Conservation (phyloP, 1,284 basidiomycete genomes). For the Cryptococcus sp. region DNA sequence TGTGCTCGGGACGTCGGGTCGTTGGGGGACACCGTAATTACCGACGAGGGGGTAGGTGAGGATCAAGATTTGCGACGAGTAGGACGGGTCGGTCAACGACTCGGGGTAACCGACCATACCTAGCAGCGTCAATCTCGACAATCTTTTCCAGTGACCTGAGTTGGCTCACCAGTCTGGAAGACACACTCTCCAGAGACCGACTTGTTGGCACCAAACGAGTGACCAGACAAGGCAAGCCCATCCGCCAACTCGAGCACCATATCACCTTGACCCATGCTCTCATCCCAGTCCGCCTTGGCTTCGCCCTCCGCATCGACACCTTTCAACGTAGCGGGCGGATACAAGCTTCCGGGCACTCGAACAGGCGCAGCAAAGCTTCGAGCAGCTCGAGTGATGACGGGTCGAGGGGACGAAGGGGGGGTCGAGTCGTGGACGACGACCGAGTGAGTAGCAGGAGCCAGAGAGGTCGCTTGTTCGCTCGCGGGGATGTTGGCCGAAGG, state of each 20-base stretch:
- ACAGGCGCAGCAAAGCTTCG: constrained; percentile 17
- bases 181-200: constrained; percentile 97
- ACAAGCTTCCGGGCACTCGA: constrained; percentile 32
- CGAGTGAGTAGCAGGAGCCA: constrained; percentile 7
- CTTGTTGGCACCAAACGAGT: constrained; percentile 91
- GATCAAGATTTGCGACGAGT: constrained; percentile 96
- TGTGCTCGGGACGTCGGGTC: constrained; percentile 50
- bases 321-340: constrained; percentile 42
- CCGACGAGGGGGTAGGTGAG: constrained; percentile 96
- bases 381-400: constrained; percentile 12
- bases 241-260: constrained; percentile 86
- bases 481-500: constrained; percentile 22
- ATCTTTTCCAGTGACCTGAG: constrained; percentile 6
- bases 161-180: constrained; percentile 88
- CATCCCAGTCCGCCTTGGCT: constrained; percentile 33
- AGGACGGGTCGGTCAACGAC: constrained; percentile 97
- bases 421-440: constrained; percentile 22
- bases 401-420: constrained; percentile 21
- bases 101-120: constrained; percentile 99
- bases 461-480: constrained; percentile 19
- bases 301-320: constrained; percentile 42
- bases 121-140: too few species aligned
- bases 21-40: constrained; percentile 95
- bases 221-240: constrained; percentile 80
- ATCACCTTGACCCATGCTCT: constrained; percentile 41